Conservation (phyloP, 345 rosid genomes). For the Salix purpurea region DNA sequence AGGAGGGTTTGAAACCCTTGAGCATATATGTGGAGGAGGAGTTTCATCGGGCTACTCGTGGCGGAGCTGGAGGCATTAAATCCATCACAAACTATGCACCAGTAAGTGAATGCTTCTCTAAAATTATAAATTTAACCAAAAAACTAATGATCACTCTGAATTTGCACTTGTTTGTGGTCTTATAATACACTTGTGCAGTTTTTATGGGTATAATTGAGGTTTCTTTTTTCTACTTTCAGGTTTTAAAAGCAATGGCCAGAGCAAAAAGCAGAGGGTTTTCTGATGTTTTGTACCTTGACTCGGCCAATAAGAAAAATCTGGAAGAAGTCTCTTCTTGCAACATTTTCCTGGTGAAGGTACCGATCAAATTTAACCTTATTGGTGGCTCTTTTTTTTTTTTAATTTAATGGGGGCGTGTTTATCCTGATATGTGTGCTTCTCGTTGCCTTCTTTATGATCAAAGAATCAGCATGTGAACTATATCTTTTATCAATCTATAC, state of each 20-base stretch:
- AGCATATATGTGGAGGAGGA: constrained; percentile 28
- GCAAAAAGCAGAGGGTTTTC: constrained; percentile 77
- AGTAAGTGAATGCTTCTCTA: constrained; percentile 35
- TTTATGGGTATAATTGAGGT: neutral
- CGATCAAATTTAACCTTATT: neutral
- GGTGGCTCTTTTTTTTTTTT: neutral
- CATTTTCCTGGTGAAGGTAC: constrained; percentile 74
- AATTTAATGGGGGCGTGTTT: neutral
- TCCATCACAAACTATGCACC: constrained; percentile 42
- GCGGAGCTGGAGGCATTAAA: constrained; percentile 38
- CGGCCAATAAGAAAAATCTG: constrained; percentile 48
- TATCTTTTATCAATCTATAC: neutral
- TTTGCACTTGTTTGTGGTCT: too few relatives aligned
- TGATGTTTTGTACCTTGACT: constrained; percentile 83
- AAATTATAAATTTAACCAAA: neutral
- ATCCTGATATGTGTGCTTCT: too few relatives aligned
- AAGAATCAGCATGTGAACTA: neutral
- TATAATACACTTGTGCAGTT: neutral
- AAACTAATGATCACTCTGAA: neutral
- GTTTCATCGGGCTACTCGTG: constrained; percentile 31
- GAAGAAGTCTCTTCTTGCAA: constrained; percentile 91
- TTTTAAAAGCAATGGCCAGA: constrained; percentile 50
- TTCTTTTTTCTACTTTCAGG: constrained; percentile 29
- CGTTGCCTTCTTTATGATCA: too few relatives aligned
- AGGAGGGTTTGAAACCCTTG: constrained; percentile 32